Conservation (phyloP, 2,329 filamentous ascomycete species). For the Alternaria triticina region DNA sequence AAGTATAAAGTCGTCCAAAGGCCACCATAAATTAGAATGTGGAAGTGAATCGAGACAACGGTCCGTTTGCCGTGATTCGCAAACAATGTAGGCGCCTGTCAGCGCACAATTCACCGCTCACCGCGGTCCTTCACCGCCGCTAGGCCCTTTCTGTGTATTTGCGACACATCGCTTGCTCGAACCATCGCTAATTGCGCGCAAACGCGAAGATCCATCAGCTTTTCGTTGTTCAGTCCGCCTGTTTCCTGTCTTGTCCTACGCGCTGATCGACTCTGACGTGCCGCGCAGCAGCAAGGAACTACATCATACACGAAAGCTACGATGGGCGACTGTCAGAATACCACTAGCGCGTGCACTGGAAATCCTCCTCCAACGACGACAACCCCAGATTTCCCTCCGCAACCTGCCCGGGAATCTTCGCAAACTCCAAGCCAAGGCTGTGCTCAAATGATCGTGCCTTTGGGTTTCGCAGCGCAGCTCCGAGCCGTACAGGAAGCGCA, state of each 20-base stretch:
- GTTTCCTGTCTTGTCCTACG: neutral
- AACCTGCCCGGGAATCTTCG: neutral
- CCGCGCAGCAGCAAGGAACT: neutral
- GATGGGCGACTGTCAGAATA: neutral
- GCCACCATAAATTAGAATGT: neutral
- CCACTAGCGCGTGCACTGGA: neutral
- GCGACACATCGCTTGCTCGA: neutral
- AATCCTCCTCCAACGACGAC: neutral
- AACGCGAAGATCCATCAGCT: neutral
- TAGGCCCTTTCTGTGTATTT: neutral
- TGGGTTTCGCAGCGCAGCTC: slow-evolving; percentile 24
- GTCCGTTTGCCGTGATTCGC: neutral
- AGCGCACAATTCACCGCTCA: neutral
- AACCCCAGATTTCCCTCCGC: neutral
- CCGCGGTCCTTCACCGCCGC: too few relatives aligned
- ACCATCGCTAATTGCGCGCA: neutral
- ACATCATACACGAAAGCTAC: neutral
- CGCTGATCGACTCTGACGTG: neutral
- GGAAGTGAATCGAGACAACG: neutral
- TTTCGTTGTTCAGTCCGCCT: neutral
- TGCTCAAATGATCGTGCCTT: slow-evolving; percentile 6
- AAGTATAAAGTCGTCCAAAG: neutral
- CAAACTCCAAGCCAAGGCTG: neutral
- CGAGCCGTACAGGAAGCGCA: slow-evolving; percentile 18
- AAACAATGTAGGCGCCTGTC: neutral